Evolutionary conservation across 768 basidiomycete genomes (phyloP), one percentile per base, ranked within the genome.

Genomic region (Astraeus odoratus): DNA sequence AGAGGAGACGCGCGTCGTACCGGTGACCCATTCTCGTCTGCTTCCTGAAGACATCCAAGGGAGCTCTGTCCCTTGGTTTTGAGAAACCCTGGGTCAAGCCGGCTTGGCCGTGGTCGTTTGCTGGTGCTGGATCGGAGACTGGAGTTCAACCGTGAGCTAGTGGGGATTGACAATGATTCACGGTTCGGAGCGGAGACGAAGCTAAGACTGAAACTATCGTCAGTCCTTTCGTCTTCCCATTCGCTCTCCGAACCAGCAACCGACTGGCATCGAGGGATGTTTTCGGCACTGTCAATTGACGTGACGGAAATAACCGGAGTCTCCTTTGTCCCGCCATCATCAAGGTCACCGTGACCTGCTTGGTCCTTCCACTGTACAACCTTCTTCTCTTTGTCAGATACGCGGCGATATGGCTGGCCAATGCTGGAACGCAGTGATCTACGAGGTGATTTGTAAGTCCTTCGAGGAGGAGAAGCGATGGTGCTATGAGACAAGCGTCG

Each of bases 191-290:
- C 43, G 5, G 75, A 66, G 44, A 68, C 49, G 57, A 79, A 72
- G 58, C 73, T 80, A 48, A 81, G 46, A 51, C 71, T 77, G 54
- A 85, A 57, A 57, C 83, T 86, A 40, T 87, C 86, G 7, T 92
- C 87, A 1, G 84, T 86, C 66, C 77, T 85, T 57, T 90, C 87
- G 57, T 91, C 87, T 64, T 91, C 88, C 88, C 89, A 91, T 46
- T 92, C 88, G 60, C 83, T 88, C 54, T 90, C 87, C 5, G 85
- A 87, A 5, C 79, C 74, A 37, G 80, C 75, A 19, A 74, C 61
- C 3, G 81, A 80, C 27, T 64, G 57, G 36, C 54, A 52, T 26
- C 60, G 64, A 27, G 49, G 48, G 39, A 64, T 52, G 35, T 61
- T 62, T 31, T 61, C 61, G 29, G 52, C 36, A 25, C 57, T 71